These are phyloP conservation scores for Exophiala aquamarina DNA, from an alignment of 2,329 filamentous ascomycete species.

Conservation along the genomic window DNA sequence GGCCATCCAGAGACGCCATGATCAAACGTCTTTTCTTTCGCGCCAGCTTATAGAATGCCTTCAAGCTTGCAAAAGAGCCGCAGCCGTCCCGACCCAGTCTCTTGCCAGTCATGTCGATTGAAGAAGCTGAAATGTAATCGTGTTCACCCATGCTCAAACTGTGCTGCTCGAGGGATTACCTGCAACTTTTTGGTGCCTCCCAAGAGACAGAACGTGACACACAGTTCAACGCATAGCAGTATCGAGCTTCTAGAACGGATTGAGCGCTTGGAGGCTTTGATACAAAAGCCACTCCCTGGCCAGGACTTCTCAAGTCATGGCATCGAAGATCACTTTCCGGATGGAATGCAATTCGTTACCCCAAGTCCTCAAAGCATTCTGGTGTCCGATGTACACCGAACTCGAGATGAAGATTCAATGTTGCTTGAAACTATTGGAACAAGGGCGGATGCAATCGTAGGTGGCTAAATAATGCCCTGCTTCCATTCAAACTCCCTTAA, in stretches of 20 bases:
- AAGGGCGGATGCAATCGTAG: not conserved
- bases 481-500: not conserved
- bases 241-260: not conserved
- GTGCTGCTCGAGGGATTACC: constrained; percentile 32
- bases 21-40: too few species aligned
- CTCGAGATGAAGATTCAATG: constrained; percentile 1
- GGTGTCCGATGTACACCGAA: not conserved
- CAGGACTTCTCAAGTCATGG: not conserved
- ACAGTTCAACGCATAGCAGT: not conserved
- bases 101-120: constrained; percentile 37
- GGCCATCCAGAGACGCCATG: too few species aligned
- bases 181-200: constrained; percentile 22
- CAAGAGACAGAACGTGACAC: not conserved
- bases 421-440: constrained; percentile 5
- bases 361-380: not conserved
- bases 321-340: not conserved
- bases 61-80: not conserved
- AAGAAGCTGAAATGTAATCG: constrained; percentile 56
- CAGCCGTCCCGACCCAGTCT: constrained; percentile 33
- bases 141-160: constrained; percentile 51
- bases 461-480: not conserved
- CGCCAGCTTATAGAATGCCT: too few species aligned
- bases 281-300: not conserved
- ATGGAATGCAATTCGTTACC: not conserved
- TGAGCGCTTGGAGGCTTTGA: not conserved